These are phyloP conservation scores for Mycena sp. DNA, from an alignment of 1,284 basidiomycete species.

Conservation along the genomic window DNA sequence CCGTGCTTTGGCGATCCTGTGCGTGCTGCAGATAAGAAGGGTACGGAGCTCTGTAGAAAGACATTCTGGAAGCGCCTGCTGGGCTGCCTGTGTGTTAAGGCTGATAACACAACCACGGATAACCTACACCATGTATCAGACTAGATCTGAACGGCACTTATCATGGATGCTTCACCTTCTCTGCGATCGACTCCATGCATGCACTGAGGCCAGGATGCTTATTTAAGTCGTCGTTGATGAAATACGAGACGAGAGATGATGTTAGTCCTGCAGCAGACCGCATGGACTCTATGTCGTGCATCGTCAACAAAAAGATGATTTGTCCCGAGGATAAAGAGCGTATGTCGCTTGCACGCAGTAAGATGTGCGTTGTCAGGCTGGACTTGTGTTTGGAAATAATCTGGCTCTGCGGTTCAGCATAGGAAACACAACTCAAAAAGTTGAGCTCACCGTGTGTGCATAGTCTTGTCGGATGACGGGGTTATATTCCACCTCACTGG, in stretches of 20 bases:
- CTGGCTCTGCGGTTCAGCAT: conserved; percentile 47
- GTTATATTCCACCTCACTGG: conserved; percentile 94
- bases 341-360: conserved; percentile 77
- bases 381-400: conserved; percentile 75
- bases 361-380: conserved; percentile 72
- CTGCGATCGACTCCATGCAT: conserved; percentile 88
- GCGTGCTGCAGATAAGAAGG: conserved; percentile 85
- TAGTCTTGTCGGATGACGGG: conserved; percentile 92
- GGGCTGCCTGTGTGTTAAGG: conserved; percentile 77
- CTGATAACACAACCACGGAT: conserved; percentile 78
- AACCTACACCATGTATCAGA: conserved; percentile 55
- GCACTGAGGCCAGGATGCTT: conserved; percentile 69
- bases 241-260: conserved; percentile 89
- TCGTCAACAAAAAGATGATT: conserved; percentile 87
- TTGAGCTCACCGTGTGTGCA: conserved; percentile 70
- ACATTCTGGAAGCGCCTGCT: conserved; percentile 80
- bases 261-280: conserved; percentile 84
- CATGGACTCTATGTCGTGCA: conserved; percentile 92
- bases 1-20: conserved; percentile 85
- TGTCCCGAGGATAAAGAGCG: conserved; percentile 85
- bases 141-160: background rate
- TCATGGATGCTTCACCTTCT: conserved; percentile 70
- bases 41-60: conserved; percentile 81
- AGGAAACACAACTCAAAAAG: background rate
- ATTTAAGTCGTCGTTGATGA: conserved; percentile 90